Evolutionary conservation across 257 asterid species (phyloP).

Genomic region (Solanum boliviense): DNA sequence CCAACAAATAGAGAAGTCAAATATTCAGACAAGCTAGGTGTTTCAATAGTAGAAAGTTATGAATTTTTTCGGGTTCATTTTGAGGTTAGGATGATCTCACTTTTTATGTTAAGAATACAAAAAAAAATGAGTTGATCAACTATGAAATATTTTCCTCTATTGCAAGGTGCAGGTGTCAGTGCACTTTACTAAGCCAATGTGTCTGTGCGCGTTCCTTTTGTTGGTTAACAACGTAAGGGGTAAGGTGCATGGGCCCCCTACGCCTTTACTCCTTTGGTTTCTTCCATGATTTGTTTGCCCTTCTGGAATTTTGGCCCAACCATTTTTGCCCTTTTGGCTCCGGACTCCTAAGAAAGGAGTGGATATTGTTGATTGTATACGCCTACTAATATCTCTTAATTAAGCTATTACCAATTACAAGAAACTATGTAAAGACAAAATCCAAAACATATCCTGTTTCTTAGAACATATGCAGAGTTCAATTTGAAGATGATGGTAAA

Average conservation of each 20-base stretch:
- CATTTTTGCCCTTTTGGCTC: neutral
- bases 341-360: neutral
- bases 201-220: neutral
- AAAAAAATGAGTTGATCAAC: no score
- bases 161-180: no score
- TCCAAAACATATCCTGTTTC: neutral
- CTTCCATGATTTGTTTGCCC: neutral
- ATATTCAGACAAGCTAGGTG: no score
- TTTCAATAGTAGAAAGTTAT: no score
- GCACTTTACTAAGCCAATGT: no score
- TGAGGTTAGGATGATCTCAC: no score
- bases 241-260: neutral
- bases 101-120: no score
- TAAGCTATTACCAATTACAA: neutral
- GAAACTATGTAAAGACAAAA: neutral
- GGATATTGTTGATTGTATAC: neutral
- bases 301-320: neutral
- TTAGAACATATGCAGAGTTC: neutral
- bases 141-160: no score
- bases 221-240: neutral
- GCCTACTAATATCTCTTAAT: neutral
- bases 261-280: neutral
- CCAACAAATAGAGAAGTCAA: no score
- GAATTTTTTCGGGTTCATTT: no score
- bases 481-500: neutral